Evolutionary conservation across 1,284 basidiomycete species (phyloP).

Genomic region (Cryptococcus sp.): DNA sequence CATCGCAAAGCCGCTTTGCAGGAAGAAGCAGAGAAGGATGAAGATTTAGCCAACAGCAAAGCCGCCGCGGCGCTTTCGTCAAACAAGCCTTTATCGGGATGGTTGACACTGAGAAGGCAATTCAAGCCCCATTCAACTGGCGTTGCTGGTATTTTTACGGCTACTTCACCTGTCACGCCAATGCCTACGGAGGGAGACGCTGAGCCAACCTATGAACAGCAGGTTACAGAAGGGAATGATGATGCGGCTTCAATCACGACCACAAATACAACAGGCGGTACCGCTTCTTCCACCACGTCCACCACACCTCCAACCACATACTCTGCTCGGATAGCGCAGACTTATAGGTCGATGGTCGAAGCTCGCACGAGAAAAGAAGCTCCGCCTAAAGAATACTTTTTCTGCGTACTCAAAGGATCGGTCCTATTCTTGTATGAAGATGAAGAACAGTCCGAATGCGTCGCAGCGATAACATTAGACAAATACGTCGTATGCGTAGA

Average conservation of each 20-base stretch:
- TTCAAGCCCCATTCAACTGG: conserved; percentile 62
- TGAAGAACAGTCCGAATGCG: conserved; percentile 80
- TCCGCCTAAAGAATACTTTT: conserved; percentile 84
- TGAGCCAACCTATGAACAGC: conserved; percentile 1
- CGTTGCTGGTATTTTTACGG: conserved; percentile 58
- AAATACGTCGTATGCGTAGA: conserved; percentile 71
- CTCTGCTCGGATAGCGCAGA: conserved; percentile 35
- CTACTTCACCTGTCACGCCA: conserved; percentile 34
- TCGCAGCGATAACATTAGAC: conserved; percentile 74
- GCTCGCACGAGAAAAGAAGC: conserved; percentile 61
- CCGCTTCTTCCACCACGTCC: conserved; percentile 31
- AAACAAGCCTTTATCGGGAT: conserved; percentile 59
- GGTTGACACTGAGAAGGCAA: conserved; percentile 80
- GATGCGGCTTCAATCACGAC: conserved; percentile 6
- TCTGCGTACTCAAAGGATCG: conserved; percentile 80
- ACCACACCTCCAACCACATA: conserved; percentile 17
- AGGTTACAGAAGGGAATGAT: conserved; percentile 3
- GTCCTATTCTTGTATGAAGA: conserved; percentile 90
- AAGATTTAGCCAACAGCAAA: conserved; percentile 27
- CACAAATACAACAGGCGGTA: conserved; percentile 64
- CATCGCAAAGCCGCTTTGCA: conserved; percentile 44
- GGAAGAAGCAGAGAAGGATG: conserved; percentile 35
- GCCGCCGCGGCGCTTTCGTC: neutral
- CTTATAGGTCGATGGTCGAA: conserved; percentile 49
- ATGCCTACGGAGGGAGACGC: neutral